Evolutionary conservation across 768 basidiomycete genomes (phyloP).

Genomic region (Royoungia palumana): DNA sequence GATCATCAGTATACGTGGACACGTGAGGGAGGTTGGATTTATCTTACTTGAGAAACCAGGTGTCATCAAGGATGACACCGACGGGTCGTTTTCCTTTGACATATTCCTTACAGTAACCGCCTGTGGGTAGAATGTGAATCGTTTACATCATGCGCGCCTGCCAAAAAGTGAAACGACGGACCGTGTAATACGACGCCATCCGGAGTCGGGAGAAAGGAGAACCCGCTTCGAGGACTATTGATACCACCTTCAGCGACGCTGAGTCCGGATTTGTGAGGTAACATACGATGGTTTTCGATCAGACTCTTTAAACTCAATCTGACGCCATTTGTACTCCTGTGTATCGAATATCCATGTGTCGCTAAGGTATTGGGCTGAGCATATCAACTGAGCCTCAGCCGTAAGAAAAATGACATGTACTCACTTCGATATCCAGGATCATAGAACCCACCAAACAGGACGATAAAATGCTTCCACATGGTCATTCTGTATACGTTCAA

Average conservation of each 20-base stretch:
- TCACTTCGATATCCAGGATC: constrained; percentile 81
- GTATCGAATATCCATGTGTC: constrained; percentile 87
- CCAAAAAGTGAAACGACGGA: constrained; percentile 21
- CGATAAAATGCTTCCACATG: constrained; percentile 82
- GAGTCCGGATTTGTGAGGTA: background rate
- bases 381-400: background rate
- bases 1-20: background rate
- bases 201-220: constrained; percentile 73
- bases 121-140: constrained; percentile 31
- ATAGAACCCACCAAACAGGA: constrained; percentile 89
- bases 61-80: constrained; percentile 87
- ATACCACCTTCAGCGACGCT: background rate
- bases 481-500: constrained; percentile 59
- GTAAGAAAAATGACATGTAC: background rate
- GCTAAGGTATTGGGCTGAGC: constrained; percentile 70
- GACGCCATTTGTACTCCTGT: constrained; percentile 82
- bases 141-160: background rate
- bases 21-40: background rate
- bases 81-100: constrained; percentile 78
- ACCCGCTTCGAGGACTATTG: constrained; percentile 69
- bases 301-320: constrained; percentile 68
- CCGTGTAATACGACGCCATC: constrained; percentile 84
- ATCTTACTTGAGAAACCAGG: constrained; percentile 76
- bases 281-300: constrained; percentile 72
- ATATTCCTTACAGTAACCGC: constrained; percentile 92